Evolutionary conservation across 805 yeast species (phyloP), one percentile per base, ranked within the genome.

Genomic region (Myxozyma neglecta): DNA sequence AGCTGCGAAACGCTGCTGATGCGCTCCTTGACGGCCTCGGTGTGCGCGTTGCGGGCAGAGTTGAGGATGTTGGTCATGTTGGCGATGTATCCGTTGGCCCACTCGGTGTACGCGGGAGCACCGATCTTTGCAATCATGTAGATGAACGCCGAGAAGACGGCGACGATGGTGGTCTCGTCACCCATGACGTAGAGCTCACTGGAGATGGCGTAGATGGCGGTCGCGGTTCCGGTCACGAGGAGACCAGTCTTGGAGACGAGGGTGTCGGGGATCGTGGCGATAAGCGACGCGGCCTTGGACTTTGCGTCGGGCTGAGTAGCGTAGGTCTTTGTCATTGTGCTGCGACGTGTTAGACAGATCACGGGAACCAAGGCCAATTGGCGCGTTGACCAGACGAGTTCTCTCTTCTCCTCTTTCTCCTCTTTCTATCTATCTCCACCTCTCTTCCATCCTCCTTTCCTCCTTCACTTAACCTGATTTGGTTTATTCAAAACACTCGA

Each of bases 191-290:
- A 87, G 70, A 94, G 83, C 78, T 90, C 96, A 79, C 90, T 90
- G 72, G 97, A 88, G 75, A 94, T 87, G 69, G 97, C 97, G 80
- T 91, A 94, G 70, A 93, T 77, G 64, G 96, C 86, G 60, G 96
- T 98, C 66, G 97, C 97, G 64, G 97, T 85, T 65, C 93, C 84
- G 57, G 99, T 92, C 72, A 97, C 97, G 73, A 94, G 81, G 74
- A 92, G 83, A 74, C 97, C 97, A 66, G 97, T 90, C 85, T 94
- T 94, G 69, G 97, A 85, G 70, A 93, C 77, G 70, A 84, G 81
- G 73, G 85, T 84, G 85, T 84, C 87, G 77, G 99, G 99, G 70
- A 94, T 80, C 67, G 97, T 90, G 73, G 89, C 92, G 72, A 93
- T 85, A 77, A 93, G 85, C 56, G 97, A 85, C 73, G 84, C 78